Percentiles rank a stretch among this genome's conserved stretches.
Conservation (phyloP, 1,139 yeast species). For the Hanseniaspora gamundiae region DNA sequence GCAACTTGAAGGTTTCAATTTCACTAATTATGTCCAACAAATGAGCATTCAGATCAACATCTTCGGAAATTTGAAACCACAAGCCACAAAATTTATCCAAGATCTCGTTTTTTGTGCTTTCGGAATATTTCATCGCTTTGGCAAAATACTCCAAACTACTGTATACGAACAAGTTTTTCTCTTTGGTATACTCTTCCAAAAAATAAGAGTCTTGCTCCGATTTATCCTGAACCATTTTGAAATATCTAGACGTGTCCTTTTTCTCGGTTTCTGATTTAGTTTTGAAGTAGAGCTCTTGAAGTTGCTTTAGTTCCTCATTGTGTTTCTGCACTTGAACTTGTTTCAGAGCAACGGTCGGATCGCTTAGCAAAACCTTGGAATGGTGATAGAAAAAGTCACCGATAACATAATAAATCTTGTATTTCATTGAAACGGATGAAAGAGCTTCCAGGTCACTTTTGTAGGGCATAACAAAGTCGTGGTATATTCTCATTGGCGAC, state of each 20-base stretch:
- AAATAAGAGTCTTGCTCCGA: slow-evolving; percentile 39
- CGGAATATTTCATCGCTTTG: slow-evolving; percentile 36
- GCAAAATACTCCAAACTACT: slow-evolving; percentile 54
- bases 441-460: not conserved
- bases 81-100: slow-evolving; percentile 70
- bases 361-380: slow-evolving; percentile 32
- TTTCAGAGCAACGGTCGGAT: slow-evolving; percentile 35
- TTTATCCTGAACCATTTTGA: slow-evolving; percentile 36
- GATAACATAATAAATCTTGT: slow-evolving; percentile 43
- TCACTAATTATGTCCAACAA: slow-evolving; percentile 26
- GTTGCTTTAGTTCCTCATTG: slow-evolving; percentile 34
- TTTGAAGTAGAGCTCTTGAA: slow-evolving; percentile 34
- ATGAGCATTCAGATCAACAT: slow-evolving; percentile 29
- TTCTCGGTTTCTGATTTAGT: slow-evolving; percentile 34
- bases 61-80: slow-evolving; percentile 60
- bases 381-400: slow-evolving; percentile 73
- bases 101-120: slow-evolving; percentile 41
- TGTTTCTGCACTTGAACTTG: slow-evolving; percentile 29
- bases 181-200: slow-evolving; percentile 28
- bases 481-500: slow-evolving; percentile 45
- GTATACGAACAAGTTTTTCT: slow-evolving; percentile 34
- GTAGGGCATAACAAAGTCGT: slow-evolving; percentile 34
- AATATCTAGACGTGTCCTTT: slow-evolving; percentile 39
- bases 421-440: slow-evolving; percentile 18
- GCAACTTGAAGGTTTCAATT: slow-evolving; percentile 49